Base-by-base conservation (phyloP, 2,329 filamentous ascomycete genomes). In the Verticillium albo-atrum region DNA sequence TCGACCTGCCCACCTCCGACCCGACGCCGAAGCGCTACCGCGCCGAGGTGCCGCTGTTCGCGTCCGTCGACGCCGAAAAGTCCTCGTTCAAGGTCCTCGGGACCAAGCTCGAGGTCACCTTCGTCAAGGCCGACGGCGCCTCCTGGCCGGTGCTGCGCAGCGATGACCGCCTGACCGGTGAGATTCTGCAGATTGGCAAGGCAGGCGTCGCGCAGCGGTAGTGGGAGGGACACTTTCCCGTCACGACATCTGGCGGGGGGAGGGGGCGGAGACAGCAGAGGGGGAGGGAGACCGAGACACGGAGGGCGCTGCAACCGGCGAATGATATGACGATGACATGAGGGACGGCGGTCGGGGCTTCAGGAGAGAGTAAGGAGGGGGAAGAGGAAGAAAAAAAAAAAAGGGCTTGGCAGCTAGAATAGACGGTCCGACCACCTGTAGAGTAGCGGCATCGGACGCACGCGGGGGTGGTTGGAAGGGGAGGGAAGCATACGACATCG, bases 141-240 rank as follows among this genome's bases (percentile, higher is more conserved):
- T 90, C 91, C 69, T 97, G 93, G 93, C 90, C 92, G 34, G 90
- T 95, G 5, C 75, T 97, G 68, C 84, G 91, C 62, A 89, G 87
- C 61, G 91, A 95, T 68, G 92, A 97, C 66, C 75, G 77, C 59
- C 70, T 75, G 62, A 85, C 81, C 10, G 84, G 84, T 6, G 90
- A 96, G 77, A 96, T 97, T 67, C 86, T 98, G 64, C 95, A 99
- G 76, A 82, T 96, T 64, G 95, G 95, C 15, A 83, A 87, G 64
- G 92, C 95, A 56, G 92, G 89, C 34, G 42, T 50, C 20, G 42
- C 42, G 42, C 42, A 50, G 42, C 42, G 42, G 20, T 50, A 20
- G 25, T 50, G 42, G n/a, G n/a, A n/a, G n/a, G n/a, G n/a, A n/a
- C n/a, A n/a, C n/a, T n/a, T n/a, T n/a, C n/a, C n/a, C 42, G 20